Percentiles rank a stretch among this genome's conserved stretches.
Evolutionary conservation across 495 filamentous ascomycete species (phyloP).

Genomic region (Hypoxylon perforatum): DNA sequence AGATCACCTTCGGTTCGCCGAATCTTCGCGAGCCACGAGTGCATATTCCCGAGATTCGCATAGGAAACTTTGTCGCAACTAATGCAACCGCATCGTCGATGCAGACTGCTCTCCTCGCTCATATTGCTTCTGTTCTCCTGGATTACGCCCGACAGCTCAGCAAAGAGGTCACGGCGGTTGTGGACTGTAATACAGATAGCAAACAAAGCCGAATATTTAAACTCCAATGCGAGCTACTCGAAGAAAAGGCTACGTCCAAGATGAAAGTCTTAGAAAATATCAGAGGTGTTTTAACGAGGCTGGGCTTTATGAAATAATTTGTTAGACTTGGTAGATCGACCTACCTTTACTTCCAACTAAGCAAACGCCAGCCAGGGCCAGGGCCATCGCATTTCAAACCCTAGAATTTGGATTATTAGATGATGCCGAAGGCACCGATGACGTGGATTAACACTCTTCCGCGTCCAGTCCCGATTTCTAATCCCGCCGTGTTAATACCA

Average conservation of each 20-base stretch:
- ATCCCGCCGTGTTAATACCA: no score
- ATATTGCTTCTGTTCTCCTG: slow-evolving; percentile 37
- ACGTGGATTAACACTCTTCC: no score
- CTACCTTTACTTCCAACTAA: no score
- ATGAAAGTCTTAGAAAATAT: slow-evolving; percentile 27
- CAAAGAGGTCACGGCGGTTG: slow-evolving; percentile 3
- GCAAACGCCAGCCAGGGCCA: no score
- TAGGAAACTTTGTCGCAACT: slow-evolving; percentile 48
- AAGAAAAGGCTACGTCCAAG: slow-evolving; percentile 31
- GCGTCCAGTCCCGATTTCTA: no score
- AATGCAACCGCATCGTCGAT: slow-evolving; percentile 42
- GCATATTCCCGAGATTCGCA: slow-evolving; percentile 43
- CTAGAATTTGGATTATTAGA: no score
- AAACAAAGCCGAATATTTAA: slow-evolving; percentile 29
- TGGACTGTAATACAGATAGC: slow-evolving; percentile 1
- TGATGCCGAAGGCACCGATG: no score
- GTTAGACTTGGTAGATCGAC: no score
- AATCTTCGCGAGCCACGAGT: slow-evolving; percentile 29
- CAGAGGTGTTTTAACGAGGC: slow-evolving; percentile 23
- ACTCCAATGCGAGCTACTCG: slow-evolving; percentile 44
- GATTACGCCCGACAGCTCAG: slow-evolving; percentile 31
- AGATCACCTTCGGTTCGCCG: slow-evolving; percentile 29
- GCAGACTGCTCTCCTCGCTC: slow-evolving; percentile 46
- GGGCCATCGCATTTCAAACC: no score
- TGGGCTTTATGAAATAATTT: slow-evolving; percentile 22